A percentile compares a stretch with the other conserved stretches of the same genome.
These are phyloP conservation scores for Candida pseudoglaebosa DNA, from an alignment of 805 yeast species.

Conservation along the genomic window DNA sequence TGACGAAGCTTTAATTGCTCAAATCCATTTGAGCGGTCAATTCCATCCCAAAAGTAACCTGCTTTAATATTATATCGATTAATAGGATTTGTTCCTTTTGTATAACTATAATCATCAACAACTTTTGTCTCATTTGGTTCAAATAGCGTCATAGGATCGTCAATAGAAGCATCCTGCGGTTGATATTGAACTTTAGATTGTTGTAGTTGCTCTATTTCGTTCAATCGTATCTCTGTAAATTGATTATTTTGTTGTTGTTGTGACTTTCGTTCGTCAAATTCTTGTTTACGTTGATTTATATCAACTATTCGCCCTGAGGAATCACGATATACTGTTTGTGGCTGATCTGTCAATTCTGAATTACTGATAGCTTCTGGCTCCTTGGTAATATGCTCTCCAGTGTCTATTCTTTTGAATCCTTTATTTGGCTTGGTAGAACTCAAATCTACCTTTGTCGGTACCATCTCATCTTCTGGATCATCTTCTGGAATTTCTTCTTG, in stretches of 20 bases:
- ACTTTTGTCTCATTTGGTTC: constrained; percentile 14
- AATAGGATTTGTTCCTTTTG: constrained; percentile 47
- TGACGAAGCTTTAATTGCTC: constrained; percentile 57
- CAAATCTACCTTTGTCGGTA: constrained; percentile 21
- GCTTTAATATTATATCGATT: constrained; percentile 77
- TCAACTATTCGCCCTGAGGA: constrained; percentile 52
- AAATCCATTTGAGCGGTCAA: constrained; percentile 85
- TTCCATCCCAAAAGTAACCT: constrained; percentile 82
- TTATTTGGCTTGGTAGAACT: constrained; percentile 13
- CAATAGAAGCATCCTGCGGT: constrained; percentile 34
- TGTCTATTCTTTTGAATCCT: constrained; percentile 38
- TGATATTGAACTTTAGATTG: constrained; percentile 21
- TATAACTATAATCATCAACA: constrained; percentile 33
- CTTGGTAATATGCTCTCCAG: constrained; percentile 12
- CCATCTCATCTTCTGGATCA: constrained; percentile 15
- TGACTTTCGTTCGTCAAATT: constrained; percentile 19
- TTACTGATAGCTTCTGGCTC: constrained; percentile 1
- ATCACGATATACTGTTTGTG: constrained; percentile 56
- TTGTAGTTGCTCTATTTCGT: constrained; percentile 29
- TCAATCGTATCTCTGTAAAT: constrained; percentile 28
- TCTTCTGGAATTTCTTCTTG: constrained; percentile 9
- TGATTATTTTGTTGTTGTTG: constrained; percentile 13
- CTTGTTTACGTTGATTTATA: constrained; percentile 24
- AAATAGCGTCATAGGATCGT: constrained; percentile 63
- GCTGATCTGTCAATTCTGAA: constrained; percentile 2